phyloP scores from a whole-genome alignment of 2,329 filamentous ascomycete species.

The Fusarium beomiforme region DNA sequence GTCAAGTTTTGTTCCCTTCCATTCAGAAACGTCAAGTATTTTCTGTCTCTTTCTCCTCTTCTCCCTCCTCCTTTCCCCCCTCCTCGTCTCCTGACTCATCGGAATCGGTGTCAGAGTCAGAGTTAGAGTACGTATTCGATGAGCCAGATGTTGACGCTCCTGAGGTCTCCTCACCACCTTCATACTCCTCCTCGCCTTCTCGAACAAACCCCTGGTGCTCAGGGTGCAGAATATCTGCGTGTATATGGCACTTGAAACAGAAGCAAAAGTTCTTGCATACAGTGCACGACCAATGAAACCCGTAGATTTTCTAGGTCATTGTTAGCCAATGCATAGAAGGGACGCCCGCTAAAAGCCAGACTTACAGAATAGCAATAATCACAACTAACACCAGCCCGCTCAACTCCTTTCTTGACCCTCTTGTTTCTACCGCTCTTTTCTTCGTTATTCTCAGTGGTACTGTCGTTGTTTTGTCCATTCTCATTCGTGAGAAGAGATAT shows the following conservation, averaged over 20 bases:
- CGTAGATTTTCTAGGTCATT: not conserved
- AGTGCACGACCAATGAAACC: not conserved
- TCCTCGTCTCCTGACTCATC: fast-evolving
- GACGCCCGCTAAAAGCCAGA: no score
- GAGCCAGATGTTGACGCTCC: fast-evolving
- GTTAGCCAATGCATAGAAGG: not conserved
- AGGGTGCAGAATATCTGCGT: not conserved
- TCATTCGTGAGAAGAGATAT: no score
- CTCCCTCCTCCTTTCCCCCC: not conserved
- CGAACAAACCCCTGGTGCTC: not conserved
- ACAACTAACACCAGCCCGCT: no score
- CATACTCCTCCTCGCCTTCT: not conserved
- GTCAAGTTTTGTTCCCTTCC: not conserved
- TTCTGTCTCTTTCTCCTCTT: fast-evolving
- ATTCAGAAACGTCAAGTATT: not conserved
- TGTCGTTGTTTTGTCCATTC: no score
- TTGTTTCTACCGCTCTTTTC: no score
- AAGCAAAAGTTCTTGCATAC: no score
- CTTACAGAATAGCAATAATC: no score
- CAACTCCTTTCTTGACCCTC: no score
- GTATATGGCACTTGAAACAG: not conserved
- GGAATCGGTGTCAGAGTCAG: not conserved
- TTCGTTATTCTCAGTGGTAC: no score
- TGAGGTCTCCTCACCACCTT: not conserved
- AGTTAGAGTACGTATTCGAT: not conserved